Evolutionary conservation across 192 early-diverging fungal species (phyloP), one percentile per base, ranked within the genome.

Genomic region (Helicostylum pulchrum): DNA sequence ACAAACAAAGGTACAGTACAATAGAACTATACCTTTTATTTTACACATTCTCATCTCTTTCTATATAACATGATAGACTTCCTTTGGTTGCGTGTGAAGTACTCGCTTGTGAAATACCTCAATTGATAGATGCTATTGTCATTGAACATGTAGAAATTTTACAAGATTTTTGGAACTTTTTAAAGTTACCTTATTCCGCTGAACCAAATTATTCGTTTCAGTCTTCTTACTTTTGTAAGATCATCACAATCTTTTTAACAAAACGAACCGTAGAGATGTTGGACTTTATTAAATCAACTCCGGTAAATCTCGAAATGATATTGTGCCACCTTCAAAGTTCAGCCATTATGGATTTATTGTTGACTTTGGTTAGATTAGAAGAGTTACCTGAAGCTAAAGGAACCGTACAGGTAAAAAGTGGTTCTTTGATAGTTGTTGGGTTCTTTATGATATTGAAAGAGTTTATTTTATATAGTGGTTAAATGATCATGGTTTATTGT

Each of bases 291-390:
- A 83, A 87, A 60, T 83, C 81, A 19, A 87, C 92, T 64, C 82
- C 83, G 36, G 81, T 90, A 53, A 86, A 93, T 15, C 84, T 97
- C 0, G 58, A 75, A 39, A 88, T 84, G 71, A 85, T 98, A 32
- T 76, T 98, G 7, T 75, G 73, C 48, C 96, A 98, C 70, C 81
- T 98, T 73, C 85, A 87, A 17, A 91, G 86, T 50, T 92, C 92
- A 8, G 82, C 94, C 0, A 90, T 96, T 45, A 90, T 90, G 54
- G 96, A 98, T 69, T 78, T 98, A 43, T 72, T 98, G 47, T 84
- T 98, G 47, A 96, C 92, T 64, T 82, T 98, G 7, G 90, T 98
- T 58, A 92, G 91, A 70, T 73, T 95, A 54, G 93, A 94, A 62
- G 96, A 98, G 67, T 78, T 93, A 17, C 86, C 91, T 12, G 90